These are phyloP conservation scores for Trifolium dubium DNA, from an alignment of 306 rosid species.

Conservation along the genomic window DNA sequence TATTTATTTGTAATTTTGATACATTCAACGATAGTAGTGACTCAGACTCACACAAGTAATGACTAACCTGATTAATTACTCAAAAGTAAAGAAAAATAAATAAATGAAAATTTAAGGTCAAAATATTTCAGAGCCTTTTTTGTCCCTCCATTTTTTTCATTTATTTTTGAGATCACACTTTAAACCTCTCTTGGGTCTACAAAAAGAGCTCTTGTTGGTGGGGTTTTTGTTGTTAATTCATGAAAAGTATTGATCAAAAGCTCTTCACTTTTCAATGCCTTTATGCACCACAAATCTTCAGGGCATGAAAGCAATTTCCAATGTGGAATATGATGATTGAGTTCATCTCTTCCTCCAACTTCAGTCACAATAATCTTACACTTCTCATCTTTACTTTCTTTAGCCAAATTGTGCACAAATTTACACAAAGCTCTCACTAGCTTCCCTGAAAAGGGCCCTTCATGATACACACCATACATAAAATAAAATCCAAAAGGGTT, in stretches of 20 bases:
- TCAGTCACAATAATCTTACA: slow-evolving; percentile 80
- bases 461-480: slow-evolving; percentile 74
- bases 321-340: slow-evolving; percentile 77
- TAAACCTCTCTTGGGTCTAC: slow-evolving; percentile 97
- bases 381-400: slow-evolving; percentile 47
- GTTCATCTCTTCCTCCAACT: slow-evolving; percentile 63
- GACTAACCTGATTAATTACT: not conserved
- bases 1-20: not conserved
- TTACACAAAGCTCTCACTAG: slow-evolving; percentile 68
- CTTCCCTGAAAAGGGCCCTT: slow-evolving; percentile 78
- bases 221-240: slow-evolving; percentile 64
- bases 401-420: slow-evolving; percentile 79
- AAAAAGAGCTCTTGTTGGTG: slow-evolving; percentile 73
- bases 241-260: slow-evolving; percentile 36
- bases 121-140: slow-evolving; percentile 19
- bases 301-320: slow-evolving; percentile 79
- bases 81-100: not conserved
- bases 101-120: slow-evolving; percentile 26
- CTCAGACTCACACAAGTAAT: not conserved
- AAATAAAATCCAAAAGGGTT: slow-evolving; percentile 89
- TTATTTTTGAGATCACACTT: slow-evolving; percentile 40
- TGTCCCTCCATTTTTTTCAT: not conserved
- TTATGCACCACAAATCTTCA: slow-evolving; percentile 94
- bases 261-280: slow-evolving; percentile 66
- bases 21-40: not conserved